Evolutionary conservation across 1,284 basidiomycete genomes (phyloP), one percentile per base, ranked within the genome.

Genomic region (Nidula niveotomentosa): DNA sequence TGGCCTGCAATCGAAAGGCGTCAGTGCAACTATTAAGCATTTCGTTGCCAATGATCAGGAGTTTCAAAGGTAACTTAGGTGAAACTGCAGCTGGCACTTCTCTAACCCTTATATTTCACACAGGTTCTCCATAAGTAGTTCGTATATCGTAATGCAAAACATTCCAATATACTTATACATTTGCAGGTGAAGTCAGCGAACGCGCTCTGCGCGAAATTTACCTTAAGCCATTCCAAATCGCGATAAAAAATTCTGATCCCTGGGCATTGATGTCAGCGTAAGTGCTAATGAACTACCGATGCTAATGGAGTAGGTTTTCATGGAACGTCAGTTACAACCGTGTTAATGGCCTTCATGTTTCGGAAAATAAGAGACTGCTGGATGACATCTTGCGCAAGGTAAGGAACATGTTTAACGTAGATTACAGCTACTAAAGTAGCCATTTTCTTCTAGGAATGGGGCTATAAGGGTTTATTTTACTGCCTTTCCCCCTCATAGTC

Each of bases 121-220:
- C 52, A 77, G 78, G 53, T 77, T 77, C 66, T 81, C 75, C 50
- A 79, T 75, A 60, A 80, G 72, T 72, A 84, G 76, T 78, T 64
- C 51, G 74, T 59, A 7, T 51, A 15, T 56, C 30, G 58, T 47
- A 36, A 37, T 63, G 18, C 53, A 56, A 36, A 52, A 51, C 13
- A 34, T 51, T 52, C 36, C 15, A 15, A 10, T 30, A 30, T 30
- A 18, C 52, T 34, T n/a, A 51, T 53, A 30, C 9, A 23, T 3
- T 18, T 36, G 53, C 64, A 76, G 74, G 75, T 48, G 76, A 78
- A 44, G 70, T 85, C 49, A 76, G 77, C 61, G 78, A 80, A 59
- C 75, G 82, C 30, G 79, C 83, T 1, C 65, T 86, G 33, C 76
- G 79, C 30, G 83, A 85, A 65, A 78, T 85, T 58, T 85, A 85